Evolutionary conservation across 2,329 filamentous ascomycete species (phyloP).

Genomic region (Metarhizium rileyi): DNA sequence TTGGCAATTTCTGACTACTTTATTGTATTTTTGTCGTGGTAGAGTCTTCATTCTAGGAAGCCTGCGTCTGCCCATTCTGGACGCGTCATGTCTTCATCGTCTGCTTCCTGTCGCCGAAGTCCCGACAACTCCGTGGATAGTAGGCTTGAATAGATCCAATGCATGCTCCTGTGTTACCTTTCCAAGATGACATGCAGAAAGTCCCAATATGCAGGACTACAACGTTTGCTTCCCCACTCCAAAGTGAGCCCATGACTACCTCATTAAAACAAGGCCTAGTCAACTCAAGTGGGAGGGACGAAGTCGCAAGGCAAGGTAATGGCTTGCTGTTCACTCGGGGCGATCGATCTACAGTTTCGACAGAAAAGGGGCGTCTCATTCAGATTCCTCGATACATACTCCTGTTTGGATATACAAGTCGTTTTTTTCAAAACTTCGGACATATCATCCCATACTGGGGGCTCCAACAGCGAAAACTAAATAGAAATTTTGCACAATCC

Average conservation of each 20-base stretch:
- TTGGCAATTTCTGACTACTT: slow-evolving; percentile 45
- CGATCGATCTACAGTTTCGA: no score
- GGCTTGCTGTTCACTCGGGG: not conserved
- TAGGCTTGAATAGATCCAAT: no score
- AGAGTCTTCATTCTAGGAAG: not conserved
- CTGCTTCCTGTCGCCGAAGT: slow-evolving; percentile 36
- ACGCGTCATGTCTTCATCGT: slow-evolving; percentile 17
- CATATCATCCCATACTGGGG: not conserved
- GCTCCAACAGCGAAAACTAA: not conserved
- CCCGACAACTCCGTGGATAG: slow-evolving; percentile 48
- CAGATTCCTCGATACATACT: not conserved
- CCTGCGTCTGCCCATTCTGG: slow-evolving; percentile 27
- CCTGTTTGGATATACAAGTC: not conserved
- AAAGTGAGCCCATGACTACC: no score
- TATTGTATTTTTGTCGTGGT: slow-evolving; percentile 30
- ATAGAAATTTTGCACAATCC: not conserved
- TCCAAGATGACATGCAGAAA: no score
- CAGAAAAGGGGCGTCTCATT: not conserved
- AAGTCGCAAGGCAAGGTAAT: not conserved
- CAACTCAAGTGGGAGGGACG: no score
- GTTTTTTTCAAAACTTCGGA: not conserved
- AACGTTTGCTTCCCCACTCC: no score
- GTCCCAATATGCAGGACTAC: no score
- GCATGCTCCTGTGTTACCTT: no score
- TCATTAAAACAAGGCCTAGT: no score